Evolutionary conservation across 164 flowering plant species (phyloP).

Genomic region (Umbilicus rupestris): DNA sequence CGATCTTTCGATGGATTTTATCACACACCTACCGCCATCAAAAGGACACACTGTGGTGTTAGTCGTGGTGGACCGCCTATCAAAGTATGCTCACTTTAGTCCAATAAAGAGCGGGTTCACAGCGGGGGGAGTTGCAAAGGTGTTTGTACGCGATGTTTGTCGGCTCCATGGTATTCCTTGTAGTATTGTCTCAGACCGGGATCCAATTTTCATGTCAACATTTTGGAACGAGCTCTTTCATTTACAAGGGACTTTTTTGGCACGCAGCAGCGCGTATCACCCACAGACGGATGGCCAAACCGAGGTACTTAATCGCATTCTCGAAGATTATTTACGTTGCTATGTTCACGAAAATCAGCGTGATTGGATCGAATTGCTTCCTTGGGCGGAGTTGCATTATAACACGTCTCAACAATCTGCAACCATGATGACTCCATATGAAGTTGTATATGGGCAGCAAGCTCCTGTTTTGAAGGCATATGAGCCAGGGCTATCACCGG

Average conservation of each 20-base stretch:
- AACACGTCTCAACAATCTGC: no score
- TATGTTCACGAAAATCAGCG: no score
- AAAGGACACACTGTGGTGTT: not conserved
- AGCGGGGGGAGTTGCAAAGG: not conserved
- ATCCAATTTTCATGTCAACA: not conserved
- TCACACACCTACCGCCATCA: not conserved
- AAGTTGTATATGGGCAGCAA: no score
- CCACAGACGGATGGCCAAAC: not conserved
- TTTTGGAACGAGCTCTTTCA: not conserved
- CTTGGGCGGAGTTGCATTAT: no score
- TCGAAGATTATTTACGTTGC: no score
- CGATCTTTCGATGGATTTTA: slow-evolving; percentile 10
- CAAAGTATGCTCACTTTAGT: not conserved
- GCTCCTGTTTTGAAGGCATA: no score
- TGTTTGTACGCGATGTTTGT: not conserved
- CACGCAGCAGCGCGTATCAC: not conserved
- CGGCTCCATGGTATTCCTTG: slow-evolving; percentile 7
- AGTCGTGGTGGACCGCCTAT: slow-evolving; percentile 10
- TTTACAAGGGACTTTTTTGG: not conserved
- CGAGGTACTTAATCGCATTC: no score
- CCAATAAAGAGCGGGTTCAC: not conserved
- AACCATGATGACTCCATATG: no score
- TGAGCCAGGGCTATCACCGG: no score
- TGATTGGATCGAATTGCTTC: no score
- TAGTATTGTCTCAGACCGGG: slow-evolving; percentile 8